Evolutionary conservation across 1,284 basidiomycete genomes (phyloP), one percentile per base, ranked within the genome.

Genomic region (Rhodotorula sp.): DNA sequence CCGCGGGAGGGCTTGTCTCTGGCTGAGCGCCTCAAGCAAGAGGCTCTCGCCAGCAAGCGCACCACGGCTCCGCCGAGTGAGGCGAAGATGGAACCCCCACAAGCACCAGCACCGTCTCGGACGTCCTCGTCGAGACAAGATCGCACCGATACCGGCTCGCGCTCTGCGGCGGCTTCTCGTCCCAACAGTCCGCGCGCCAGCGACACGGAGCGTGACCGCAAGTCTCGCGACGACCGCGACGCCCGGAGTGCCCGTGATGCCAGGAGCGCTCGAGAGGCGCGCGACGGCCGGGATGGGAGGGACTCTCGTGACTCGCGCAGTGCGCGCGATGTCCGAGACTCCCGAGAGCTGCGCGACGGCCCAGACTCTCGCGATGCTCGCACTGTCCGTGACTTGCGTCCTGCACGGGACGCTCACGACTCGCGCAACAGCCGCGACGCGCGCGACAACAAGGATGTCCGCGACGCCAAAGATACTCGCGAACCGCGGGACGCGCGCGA

Each of bases 1-100:
- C 49, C 49, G 22, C 53, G 53, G 1, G 24, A n/a, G 26, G 53
- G 12, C 22, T n/a, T 29, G n/a, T 18, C 46, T 48, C n/a, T 20
- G 60, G 74, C 65, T 55, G 75, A 68, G 53, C 72, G 66, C 64
- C 71, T 66, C 54, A 73, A 70, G 30, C 71, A 62, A 68, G 71
- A 68, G 53, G 75, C 60, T 57, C 74, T 63, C 51, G 70, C 46
- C 60, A 61, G 54, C 20, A 62, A 61, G 60, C 56, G 66, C 1
- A 18, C 60, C 14, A 24, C 64, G 26, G 22, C 60, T n/a, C 55
- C 64, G 26, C 29, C 64, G 15, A 49, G 54, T 18, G n/a, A 60
- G 6, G 48, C 58, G 4, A 54, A 64, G 49, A 75, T 75, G 73
- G 68, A 71, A 20, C 73, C 73, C 7, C 73, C 76, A 14, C 37